Evolutionary conservation across 2,329 filamentous ascomycete species (phyloP).

Genomic region (Dothidotthia symphoricarpi): DNA sequence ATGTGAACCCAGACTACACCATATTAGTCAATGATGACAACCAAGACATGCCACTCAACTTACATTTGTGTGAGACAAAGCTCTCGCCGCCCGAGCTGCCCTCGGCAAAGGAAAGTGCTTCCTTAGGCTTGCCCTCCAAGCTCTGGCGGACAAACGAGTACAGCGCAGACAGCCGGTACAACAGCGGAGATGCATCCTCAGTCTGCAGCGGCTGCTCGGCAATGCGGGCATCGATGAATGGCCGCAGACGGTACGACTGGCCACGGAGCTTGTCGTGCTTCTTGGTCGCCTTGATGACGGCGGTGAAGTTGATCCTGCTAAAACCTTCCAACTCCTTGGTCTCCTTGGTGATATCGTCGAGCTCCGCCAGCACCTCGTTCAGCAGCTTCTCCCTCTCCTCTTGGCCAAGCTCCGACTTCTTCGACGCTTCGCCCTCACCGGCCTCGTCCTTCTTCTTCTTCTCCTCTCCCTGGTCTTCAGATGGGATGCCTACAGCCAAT

Average conservation of each 20-base stretch:
- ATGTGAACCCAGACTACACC: conserved; percentile 82
- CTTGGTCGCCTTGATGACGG: conserved; percentile 96
- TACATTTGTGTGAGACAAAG: conserved; percentile 86
- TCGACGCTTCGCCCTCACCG: conserved; percentile 17
- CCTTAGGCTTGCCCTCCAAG: conserved; percentile 59
- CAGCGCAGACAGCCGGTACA: conserved; percentile 88
- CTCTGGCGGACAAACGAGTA: conserved; percentile 91
- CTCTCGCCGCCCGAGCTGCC: conserved; percentile 53
- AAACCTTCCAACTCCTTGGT: conserved; percentile 93
- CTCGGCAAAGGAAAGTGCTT: conserved; percentile 48
- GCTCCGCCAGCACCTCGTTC: conserved; percentile 71
- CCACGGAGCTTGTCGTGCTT: conserved; percentile 96
- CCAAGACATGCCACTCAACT: conserved; percentile 28
- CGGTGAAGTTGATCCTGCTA: conserved; percentile 94
- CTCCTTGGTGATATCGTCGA: conserved; percentile 85
- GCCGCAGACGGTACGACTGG: conserved; percentile 79
- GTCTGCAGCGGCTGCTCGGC: conserved; percentile 92
- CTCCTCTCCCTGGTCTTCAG: conserved; percentile 24
- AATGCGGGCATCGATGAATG: conserved; percentile 86
- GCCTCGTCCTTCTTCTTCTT: conserved; percentile 5
- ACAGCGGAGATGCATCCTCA: conserved; percentile 85
- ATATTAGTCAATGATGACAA: conserved; percentile 28
- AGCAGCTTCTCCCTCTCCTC: conserved; percentile 55
- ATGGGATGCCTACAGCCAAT: conserved; percentile 45
- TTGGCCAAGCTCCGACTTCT: conserved; percentile 32